These are phyloP conservation scores for Globisporangium megalacanthum DNA, from an alignment of 352 stramenopile species.

Conservation along the genomic window DNA sequence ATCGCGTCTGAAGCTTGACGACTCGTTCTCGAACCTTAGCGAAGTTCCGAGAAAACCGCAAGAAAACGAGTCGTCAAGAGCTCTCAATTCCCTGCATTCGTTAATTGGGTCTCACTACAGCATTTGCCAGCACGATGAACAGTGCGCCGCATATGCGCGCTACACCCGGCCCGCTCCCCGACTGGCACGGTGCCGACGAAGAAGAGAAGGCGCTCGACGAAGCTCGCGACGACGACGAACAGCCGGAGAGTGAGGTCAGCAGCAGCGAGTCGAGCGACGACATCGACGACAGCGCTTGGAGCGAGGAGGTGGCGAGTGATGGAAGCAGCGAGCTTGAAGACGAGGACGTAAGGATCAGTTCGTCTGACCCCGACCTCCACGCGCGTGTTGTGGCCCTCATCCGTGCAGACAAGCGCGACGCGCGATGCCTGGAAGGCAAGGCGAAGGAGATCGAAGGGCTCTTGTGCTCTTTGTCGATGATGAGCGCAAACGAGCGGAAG, in stretches of 20 bases:
- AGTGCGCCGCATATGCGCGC: no score
- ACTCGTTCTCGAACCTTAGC: conserved; percentile 39
- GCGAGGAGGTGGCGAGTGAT: neutral
- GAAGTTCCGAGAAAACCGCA: conserved; percentile 14
- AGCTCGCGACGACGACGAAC: no score
- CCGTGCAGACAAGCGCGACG: neutral
- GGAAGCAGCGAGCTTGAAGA: neutral
- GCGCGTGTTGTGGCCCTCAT: neutral
- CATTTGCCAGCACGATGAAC: no score
- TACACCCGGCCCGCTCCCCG: no score
- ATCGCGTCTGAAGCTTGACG: no score
- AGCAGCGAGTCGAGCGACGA: no score
- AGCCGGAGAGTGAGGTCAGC: no score
- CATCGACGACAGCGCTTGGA: no score
- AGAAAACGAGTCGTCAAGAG: conserved; percentile 20
- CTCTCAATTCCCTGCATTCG: no score
- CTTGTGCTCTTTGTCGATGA: neutral
- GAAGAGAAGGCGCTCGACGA: no score
- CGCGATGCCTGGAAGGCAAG: neutral
- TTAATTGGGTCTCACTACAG: no score
- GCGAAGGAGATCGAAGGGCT: neutral
- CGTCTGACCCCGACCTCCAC: neutral
- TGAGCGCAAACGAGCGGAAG: neutral
- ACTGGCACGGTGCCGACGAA: no score
- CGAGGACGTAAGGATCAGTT: neutral